Evolutionary conservation across 345 rosid genomes (phyloP).

Genomic region (Pugionium dolabratum): DNA sequence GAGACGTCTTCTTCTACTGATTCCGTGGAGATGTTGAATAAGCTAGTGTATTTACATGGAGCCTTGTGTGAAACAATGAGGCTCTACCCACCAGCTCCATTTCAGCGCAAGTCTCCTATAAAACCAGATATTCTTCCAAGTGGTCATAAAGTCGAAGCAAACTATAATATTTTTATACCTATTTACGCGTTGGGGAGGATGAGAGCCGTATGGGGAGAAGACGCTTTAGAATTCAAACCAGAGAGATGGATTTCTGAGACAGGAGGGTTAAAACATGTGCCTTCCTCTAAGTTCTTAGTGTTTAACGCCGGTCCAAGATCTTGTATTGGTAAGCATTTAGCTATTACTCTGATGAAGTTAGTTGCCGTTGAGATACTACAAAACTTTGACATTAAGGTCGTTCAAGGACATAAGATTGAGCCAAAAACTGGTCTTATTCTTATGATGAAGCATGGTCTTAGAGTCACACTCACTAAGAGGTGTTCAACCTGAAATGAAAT

Average conservation of each 20-base stretch:
- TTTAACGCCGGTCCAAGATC: slow-evolving; percentile 38
- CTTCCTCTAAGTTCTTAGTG: slow-evolving; percentile 34
- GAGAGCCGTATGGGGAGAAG: slow-evolving; percentile 36
- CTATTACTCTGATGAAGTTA: slow-evolving; percentile 23
- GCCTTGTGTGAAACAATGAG: slow-evolving; percentile 43
- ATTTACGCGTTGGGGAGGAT: slow-evolving; percentile 42
- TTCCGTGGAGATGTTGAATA: not conserved
- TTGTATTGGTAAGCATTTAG: slow-evolving; percentile 34
- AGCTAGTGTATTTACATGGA: slow-evolving; percentile 42
- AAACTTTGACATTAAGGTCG: slow-evolving; percentile 27
- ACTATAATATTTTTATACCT: slow-evolving; percentile 23
- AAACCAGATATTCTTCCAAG: slow-evolving; percentile 40
- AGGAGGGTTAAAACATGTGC: slow-evolving; percentile 29
- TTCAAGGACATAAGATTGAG: slow-evolving; percentile 33
- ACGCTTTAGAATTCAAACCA: slow-evolving; percentile 27
- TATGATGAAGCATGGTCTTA: slow-evolving; percentile 34
- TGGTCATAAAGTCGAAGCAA: slow-evolving; percentile 34
- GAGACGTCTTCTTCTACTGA: not conserved
- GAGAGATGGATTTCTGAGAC: slow-evolving; percentile 30
- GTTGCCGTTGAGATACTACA: slow-evolving; percentile 25
- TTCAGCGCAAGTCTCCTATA: slow-evolving; percentile 26
- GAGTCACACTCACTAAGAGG: slow-evolving; percentile 32
- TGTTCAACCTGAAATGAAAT: not conserved
- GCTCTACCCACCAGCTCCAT: slow-evolving; percentile 41
- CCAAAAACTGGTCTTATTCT: slow-evolving; percentile 25